Base-by-base conservation (phyloP, 225 moss, liverwort and hornwort genomes). In the Thuidium tamariscinum region DNA sequence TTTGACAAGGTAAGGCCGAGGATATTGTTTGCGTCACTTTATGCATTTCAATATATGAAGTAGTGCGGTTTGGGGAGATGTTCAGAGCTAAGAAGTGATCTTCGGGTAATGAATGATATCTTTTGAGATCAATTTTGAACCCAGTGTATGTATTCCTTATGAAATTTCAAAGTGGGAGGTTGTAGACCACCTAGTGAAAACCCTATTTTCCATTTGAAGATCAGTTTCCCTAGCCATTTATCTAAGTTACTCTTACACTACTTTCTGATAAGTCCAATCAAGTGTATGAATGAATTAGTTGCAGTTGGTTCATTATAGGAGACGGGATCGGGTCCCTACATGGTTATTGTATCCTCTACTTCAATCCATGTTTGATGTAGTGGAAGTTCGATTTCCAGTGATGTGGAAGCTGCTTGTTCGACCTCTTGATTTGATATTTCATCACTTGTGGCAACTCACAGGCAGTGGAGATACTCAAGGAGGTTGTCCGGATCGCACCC, bases 401-500 rank as follows among this genome's bases (percentile, higher is more conserved):
- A 52, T 71, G 36, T 85, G 55, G 54, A 83, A 76, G 39, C 54
- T 83, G 70, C 66, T 85, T 87, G 36, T n/a, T 84, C 64, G 48
- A 67, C 68, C 57, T 71, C 54, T 86, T 77, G 37, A 49, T 83
- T 72, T 84, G 79, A 66, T 25, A 82, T 69, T 80, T 32, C 22
- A 65, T 56, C 59, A 44, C 81, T 91, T 62, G 49, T 90, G 89
- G 85, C 87, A 74, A 76, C 76, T 88, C 83, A 83, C 94, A 96
- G 96, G 99, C 99, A 77, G 94, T 97, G 85, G 93, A 94, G 79
- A 92, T 95, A 74, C 91, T 99, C 51, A 95, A 97, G 93, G 99
- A 99, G 91, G 97, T 97, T 84, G 99, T 99, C 85, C 94, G 97
- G 39, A 86, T 99, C 86, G 92, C 96, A 80, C 99, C 99, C 66